Percentiles rank a stretch among this genome's conserved stretches.
phyloP scores from a whole-genome alignment of 2,329 filamentous ascomycete genomes.

The Tolypocladium inflatum region DNA sequence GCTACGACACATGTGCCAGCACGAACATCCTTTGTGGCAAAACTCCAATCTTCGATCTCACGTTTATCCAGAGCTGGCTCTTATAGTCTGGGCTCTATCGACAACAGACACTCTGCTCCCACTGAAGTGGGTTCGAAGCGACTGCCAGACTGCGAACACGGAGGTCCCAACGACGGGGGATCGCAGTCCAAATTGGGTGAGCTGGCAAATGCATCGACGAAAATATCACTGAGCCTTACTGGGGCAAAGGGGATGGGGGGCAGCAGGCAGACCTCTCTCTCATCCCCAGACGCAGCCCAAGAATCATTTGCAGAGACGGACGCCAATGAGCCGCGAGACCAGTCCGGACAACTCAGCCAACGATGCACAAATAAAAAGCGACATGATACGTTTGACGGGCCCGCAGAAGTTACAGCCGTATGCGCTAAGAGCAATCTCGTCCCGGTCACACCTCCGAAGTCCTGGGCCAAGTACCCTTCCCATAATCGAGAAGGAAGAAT shows the following conservation, averaged over 20 bases:
- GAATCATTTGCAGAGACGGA: not conserved
- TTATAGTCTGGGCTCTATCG: not conserved
- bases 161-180: too few species aligned
- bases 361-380: constrained; percentile 1
- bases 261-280: not conserved
- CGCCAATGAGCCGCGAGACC: not conserved
- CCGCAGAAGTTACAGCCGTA: not conserved
- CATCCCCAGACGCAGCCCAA: not conserved
- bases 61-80: constrained; percentile 15
- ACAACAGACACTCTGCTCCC: not conserved
- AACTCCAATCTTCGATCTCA: constrained; percentile 23
- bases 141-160: not conserved
- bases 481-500: constrained; percentile 18
- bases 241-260: not conserved
- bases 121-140: not conserved
- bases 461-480: constrained; percentile 26
- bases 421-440: not conserved
- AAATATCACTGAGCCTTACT: not conserved
- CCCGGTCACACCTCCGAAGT: constrained; percentile 12
- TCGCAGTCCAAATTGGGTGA: not conserved
- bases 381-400: not conserved
- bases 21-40: constrained; percentile 22
- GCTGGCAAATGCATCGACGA: not conserved
- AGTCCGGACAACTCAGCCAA: not conserved
- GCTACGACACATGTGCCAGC: constrained; percentile 1